Evolutionary conservation across 176 grass and related monocot genomes (phyloP).

Genomic region (Ensete ventricosum): DNA sequence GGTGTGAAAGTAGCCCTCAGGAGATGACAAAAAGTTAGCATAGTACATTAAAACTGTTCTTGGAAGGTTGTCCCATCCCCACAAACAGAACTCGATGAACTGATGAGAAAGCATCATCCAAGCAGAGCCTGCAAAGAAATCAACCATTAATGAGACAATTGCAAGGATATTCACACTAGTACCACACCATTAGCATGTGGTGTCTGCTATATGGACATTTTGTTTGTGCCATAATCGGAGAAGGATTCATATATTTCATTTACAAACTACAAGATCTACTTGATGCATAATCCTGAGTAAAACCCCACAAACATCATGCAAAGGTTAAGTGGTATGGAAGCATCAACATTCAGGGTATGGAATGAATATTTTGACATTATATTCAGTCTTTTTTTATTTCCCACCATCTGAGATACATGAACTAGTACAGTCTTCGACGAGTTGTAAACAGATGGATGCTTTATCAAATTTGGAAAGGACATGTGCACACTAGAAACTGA

Average conservation of each 20-base stretch:
- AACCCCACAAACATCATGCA: no score
- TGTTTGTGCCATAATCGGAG: not conserved
- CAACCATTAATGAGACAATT: not conserved
- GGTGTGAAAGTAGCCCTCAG: slow-evolving; percentile 98
- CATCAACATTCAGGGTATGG: not conserved
- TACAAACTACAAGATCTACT: not conserved
- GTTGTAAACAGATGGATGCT: not conserved
- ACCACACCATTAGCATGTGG: not conserved
- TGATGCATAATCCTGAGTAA: no score
- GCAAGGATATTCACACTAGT: not conserved
- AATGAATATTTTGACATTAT: not conserved
- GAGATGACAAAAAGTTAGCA: slow-evolving; percentile 93
- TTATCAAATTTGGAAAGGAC: not conserved
- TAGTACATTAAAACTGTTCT: slow-evolving; percentile 98
- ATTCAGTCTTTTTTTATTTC: not conserved
- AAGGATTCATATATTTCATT: not conserved
- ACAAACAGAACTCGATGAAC: slow-evolving; percentile 88
- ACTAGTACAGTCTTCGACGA: not conserved
- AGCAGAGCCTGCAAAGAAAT: slow-evolving; percentile 49
- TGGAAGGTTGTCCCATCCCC: slow-evolving; percentile 99
- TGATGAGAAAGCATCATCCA: slow-evolving; percentile 96
- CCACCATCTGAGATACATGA: not conserved
- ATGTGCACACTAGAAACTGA: not conserved
- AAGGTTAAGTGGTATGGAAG: not conserved
- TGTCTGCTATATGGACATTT: not conserved